phyloP scores from a whole-genome alignment of 2,329 filamentous ascomycete genomes.

The Aspergillus thermomutatus region DNA sequence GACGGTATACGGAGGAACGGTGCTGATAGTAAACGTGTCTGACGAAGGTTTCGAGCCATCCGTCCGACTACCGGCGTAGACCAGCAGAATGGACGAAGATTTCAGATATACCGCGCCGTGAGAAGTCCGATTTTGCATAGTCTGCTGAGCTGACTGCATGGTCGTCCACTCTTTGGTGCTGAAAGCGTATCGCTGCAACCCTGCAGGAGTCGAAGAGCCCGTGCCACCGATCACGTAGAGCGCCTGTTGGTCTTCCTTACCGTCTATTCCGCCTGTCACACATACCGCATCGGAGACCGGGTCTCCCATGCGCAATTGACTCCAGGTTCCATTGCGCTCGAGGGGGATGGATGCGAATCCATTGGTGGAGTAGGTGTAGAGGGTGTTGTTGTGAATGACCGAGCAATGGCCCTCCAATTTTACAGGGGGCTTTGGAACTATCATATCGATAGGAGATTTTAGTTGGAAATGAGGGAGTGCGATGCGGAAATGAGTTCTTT shows the following conservation, averaged over 20 bases:
- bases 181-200: conserved; percentile 69
- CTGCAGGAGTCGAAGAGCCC: conserved; percentile 60
- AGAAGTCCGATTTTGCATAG: conserved; percentile 66
- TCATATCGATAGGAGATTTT: conserved; percentile 51
- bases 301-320: conserved; percentile 60
- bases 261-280: conserved; percentile 63
- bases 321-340: conserved; percentile 68
- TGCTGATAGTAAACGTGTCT: conserved; percentile 71
- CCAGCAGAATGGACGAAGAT: conserved; percentile 66
- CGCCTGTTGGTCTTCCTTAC: conserved; percentile 56
- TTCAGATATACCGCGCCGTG: conserved; percentile 76
- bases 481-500: conserved; percentile 11
- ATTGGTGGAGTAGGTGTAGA: conserved; percentile 76
- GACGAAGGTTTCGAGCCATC: conserved; percentile 58
- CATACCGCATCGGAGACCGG: conserved; percentile 73
- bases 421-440: conserved; percentile 66
- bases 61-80: conserved; percentile 74
- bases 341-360: conserved; percentile 74
- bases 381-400: conserved; percentile 71
- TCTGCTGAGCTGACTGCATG: conserved; percentile 47
- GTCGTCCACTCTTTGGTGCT: conserved; percentile 56
- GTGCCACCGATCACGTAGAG: conserved; percentile 81
- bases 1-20: conserved; percentile 62
- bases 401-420: conserved; percentile 77
- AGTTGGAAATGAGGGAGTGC: neutral